Evolutionary conservation across 2,329 filamentous ascomycete species (phyloP).

Genomic region (Alternaria burnsii): DNA sequence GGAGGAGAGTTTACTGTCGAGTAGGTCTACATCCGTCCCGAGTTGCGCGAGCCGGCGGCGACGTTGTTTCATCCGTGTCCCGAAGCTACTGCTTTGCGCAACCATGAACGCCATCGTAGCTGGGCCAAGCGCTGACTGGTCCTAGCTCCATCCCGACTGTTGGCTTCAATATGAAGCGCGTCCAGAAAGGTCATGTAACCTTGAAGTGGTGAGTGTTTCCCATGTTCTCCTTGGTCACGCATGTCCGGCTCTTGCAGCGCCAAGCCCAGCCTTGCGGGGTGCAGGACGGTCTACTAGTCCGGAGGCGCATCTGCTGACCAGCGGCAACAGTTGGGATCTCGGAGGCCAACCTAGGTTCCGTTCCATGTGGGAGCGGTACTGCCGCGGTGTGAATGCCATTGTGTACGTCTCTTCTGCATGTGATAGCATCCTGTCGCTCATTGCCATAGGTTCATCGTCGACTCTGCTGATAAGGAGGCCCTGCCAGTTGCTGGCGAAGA

Average conservation of each 20-base stretch:
- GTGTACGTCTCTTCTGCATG: constrained; percentile 64
- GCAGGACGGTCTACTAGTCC: constrained; percentile 40
- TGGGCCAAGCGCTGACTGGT: constrained; percentile 51
- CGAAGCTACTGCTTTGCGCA: constrained; percentile 40
- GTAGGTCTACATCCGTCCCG: constrained; percentile 67
- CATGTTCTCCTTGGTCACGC: constrained; percentile 45
- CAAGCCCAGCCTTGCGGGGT: constrained; percentile 45
- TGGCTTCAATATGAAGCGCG: constrained; percentile 98
- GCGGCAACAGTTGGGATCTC: constrained; percentile 79
- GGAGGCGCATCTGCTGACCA: constrained; percentile 48
- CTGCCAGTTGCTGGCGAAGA: constrained; percentile 90
- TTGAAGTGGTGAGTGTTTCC: constrained; percentile 78
- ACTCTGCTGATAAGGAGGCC: constrained; percentile 85
- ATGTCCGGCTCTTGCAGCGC: constrained; percentile 48
- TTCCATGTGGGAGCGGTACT: constrained; percentile 99
- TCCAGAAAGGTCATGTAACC: constrained; percentile 97
- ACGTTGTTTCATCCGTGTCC: constrained; percentile 38
- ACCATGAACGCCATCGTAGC: constrained; percentile 35
- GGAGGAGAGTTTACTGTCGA: constrained; percentile 98
- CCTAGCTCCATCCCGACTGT: constrained; percentile 95
- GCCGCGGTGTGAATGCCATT: constrained; percentile 95
- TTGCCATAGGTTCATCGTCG: constrained; percentile 81
- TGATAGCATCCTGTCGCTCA: constrained; percentile 34
- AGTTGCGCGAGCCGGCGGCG: constrained; percentile 38
- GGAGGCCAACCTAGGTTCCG: constrained; percentile 96